Conservation (phyloP, 1,284 basidiomycete species). For the Leccinum laetum region DNA sequence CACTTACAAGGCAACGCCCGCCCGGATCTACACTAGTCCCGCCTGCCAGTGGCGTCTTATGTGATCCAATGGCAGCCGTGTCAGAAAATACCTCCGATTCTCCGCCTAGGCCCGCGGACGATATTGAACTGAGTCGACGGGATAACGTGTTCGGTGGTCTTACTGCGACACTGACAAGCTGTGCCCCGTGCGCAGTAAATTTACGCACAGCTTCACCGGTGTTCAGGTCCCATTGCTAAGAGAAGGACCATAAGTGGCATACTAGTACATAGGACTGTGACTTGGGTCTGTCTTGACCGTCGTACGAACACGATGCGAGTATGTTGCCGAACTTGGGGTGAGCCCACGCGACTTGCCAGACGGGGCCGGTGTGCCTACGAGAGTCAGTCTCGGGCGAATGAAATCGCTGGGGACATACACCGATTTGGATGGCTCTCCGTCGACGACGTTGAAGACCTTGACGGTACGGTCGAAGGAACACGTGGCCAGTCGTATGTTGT, state of each 20-base stretch:
- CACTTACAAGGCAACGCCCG: slow-evolving; percentile 84
- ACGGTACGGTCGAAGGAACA: slow-evolving; percentile 97
- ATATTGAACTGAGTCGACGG: slow-evolving; percentile 13
- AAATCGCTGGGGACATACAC: too few relatives aligned
- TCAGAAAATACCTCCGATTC: slow-evolving; percentile 20
- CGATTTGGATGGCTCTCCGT: slow-evolving; percentile 73
- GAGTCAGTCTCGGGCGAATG: too few relatives aligned
- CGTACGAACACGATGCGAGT: too few relatives aligned
- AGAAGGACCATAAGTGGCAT: slow-evolving; percentile 9
- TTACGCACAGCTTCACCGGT: slow-evolving; percentile 81
- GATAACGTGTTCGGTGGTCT: too few relatives aligned
- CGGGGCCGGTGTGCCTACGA: too few relatives aligned
- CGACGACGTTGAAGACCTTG: slow-evolving; percentile 94
- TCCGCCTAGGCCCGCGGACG: slow-evolving; percentile 28
- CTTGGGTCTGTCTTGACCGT: too few relatives aligned
- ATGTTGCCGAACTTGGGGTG: too few relatives aligned
- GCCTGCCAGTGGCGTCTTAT: slow-evolving; percentile 12
- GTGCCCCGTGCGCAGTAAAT: slow-evolving; percentile 84
- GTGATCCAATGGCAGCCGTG: slow-evolving; percentile 5
- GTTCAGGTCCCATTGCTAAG: slow-evolving; percentile 97
- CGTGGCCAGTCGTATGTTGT: slow-evolving; percentile 47
- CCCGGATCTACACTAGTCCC: slow-evolving; percentile 67
- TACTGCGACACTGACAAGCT: slow-evolving; percentile 56
- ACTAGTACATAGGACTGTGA: background rate
- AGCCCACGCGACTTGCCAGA: too few relatives aligned